These are phyloP conservation scores for Stereocaulon alpinum DNA, from an alignment of 495 filamentous ascomycete genomes.

Conservation along the genomic window DNA sequence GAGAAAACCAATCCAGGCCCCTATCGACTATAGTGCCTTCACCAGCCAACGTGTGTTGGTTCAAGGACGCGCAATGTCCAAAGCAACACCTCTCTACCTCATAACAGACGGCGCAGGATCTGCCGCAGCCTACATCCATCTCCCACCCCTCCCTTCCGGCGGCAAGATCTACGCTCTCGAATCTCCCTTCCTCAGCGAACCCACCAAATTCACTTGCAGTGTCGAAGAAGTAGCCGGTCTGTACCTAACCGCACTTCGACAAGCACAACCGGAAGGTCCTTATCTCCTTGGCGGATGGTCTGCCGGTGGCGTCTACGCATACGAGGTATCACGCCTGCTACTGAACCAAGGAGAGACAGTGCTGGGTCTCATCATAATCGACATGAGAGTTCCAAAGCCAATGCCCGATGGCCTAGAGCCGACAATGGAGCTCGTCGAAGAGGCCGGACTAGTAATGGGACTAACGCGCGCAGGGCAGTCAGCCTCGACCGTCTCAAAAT, in stretches of 20 bases:
- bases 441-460: constrained; percentile 44
- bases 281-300: constrained; percentile 66
- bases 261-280: constrained; percentile 60
- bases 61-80: neutral
- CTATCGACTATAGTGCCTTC: too few species aligned
- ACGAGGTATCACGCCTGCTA: constrained; percentile 65
- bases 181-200: constrained; percentile 38
- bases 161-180: constrained; percentile 25
- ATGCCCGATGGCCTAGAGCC: constrained; percentile 38
- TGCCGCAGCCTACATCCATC: constrained; percentile 24
- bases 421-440: constrained; percentile 50
- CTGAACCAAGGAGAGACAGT: constrained; percentile 53
- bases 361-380: constrained; percentile 54
- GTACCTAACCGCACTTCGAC: constrained; percentile 53
- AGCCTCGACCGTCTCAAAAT: constrained; percentile 12
- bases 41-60: too few species aligned
- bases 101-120: constrained; percentile 24
- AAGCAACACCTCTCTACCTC: constrained; percentile 18
- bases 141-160: constrained; percentile 20
- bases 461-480: constrained; percentile 50
- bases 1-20: neutral
- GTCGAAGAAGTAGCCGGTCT: constrained; percentile 44
- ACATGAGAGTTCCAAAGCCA: constrained; percentile 39
- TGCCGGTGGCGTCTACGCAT: constrained; percentile 77
- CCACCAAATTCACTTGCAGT: constrained; percentile 39